Evolutionary conservation across 2,329 filamentous ascomycete genomes (phyloP).

Genomic region (Aspergillus puulaauensis): DNA sequence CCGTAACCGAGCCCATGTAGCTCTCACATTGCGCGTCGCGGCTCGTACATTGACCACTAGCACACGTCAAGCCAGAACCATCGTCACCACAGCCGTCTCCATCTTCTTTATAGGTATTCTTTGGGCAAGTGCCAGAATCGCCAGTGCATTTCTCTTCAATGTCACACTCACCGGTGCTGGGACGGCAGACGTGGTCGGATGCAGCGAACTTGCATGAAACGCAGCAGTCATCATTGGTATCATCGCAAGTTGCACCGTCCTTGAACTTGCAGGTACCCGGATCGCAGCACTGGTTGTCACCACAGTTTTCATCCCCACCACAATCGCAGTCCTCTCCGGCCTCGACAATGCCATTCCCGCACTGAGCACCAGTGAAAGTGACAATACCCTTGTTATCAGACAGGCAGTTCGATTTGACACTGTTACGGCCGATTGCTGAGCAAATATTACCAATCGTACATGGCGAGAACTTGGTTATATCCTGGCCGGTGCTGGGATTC

Average conservation of each 20-base stretch:
- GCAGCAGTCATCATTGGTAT: conserved; percentile 51
- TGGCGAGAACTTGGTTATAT: conserved; percentile 77
- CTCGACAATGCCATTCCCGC: conserved; percentile 97
- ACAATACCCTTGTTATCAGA: conserved; percentile 81
- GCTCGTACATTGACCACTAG: conserved; percentile 91
- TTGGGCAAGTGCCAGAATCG: conserved; percentile 68
- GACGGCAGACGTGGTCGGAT: conserved; percentile 73
- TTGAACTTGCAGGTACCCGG: conserved; percentile 83
- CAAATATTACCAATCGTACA: conserved; percentile 95
- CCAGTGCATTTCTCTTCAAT: conserved; percentile 82
- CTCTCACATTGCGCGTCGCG: conserved; percentile 85
- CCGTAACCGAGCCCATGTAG: conserved; percentile 72
- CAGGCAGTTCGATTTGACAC: conserved; percentile 74
- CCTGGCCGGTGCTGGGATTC: conserved; percentile 80
- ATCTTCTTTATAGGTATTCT: conserved; percentile 67
- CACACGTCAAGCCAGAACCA: conserved; percentile 65
- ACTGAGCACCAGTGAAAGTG: conserved; percentile 79
- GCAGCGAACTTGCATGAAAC: conserved; percentile 45
- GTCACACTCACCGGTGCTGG: conserved; percentile 78
- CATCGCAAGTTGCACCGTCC: conserved; percentile 69
- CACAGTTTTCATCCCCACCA: conserved; percentile 72
- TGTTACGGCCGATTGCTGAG: conserved; percentile 74
- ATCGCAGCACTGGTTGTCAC: conserved; percentile 78
- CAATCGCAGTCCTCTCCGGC: conserved; percentile 94
- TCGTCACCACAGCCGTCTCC: conserved; percentile 67